Evolutionary conservation across 1,284 basidiomycete species (phyloP).

Genomic region (Exobasidium cylindrosporum): DNA sequence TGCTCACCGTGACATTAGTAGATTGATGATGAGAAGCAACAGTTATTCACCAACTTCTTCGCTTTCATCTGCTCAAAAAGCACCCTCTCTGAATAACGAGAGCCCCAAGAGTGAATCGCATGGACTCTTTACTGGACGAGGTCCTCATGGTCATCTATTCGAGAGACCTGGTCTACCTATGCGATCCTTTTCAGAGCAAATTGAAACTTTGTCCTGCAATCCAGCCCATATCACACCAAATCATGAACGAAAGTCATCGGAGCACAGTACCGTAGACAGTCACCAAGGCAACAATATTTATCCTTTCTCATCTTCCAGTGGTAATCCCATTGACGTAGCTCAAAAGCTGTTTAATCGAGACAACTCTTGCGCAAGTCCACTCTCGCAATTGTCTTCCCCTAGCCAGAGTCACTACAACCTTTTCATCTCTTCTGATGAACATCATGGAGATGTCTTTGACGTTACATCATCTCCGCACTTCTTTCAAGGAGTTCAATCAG

Average conservation of each 20-base stretch:
- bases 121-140: background rate
- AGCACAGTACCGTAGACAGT: background rate
- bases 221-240: constrained; percentile 8
- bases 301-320: background rate
- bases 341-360: background rate
- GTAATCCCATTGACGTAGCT: background rate
- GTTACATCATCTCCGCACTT: background rate
- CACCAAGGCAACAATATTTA: background rate
- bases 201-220: constrained; percentile 11
- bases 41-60: background rate
- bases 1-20: background rate
- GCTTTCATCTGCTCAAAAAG: background rate
- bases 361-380: background rate
- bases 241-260: background rate
- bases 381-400: background rate
- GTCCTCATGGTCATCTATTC: background rate
- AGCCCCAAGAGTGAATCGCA: background rate
- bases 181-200: background rate
- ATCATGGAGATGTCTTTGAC: background rate
- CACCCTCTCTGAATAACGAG: background rate
- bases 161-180: background rate
- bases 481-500: constrained; percentile 12
- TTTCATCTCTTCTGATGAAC: background rate
- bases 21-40: background rate
- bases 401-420: constrained; percentile 1